phyloP scores from a whole-genome alignment of 352 stramenopile genomes.

The Phytophthora cryptogea region DNA sequence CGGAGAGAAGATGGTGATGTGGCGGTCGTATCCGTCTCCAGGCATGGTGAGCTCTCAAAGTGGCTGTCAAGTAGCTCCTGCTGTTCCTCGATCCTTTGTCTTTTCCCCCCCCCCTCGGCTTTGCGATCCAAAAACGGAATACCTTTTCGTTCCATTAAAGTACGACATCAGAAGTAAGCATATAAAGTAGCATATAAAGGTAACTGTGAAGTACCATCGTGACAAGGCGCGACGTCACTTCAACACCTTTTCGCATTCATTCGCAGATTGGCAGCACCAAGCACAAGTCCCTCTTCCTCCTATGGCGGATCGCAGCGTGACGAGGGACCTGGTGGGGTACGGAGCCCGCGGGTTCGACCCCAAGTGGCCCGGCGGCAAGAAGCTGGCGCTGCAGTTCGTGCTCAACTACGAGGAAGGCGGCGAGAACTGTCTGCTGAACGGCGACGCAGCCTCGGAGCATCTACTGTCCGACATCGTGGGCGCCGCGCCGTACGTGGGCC shows the following conservation, averaged over 20 bases:
- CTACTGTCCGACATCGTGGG: conserved; percentile 94
- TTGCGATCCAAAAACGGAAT: conserved; percentile 27
- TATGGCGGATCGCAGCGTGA: conserved; percentile 8
- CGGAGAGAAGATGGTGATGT: conserved; percentile 99
- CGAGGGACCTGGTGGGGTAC: conserved; percentile 90
- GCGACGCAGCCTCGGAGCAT: conserved; percentile 89
- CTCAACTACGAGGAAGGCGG: conserved; percentile 98
- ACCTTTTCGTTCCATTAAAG: conserved; percentile 6
- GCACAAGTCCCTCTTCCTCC: not conserved
- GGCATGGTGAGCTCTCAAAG: conserved; percentile 51
- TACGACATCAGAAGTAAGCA: conserved; percentile 5
- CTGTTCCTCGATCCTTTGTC: conserved; percentile 17
- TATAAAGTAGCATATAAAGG: not conserved
- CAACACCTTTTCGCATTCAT: conserved; percentile 12
- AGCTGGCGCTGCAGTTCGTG: conserved; percentile 94
- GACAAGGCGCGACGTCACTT: conserved; percentile 6
- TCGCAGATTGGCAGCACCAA: conserved; percentile 8
- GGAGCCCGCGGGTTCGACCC: conserved; percentile 68
- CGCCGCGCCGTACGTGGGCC: conserved; percentile 63
- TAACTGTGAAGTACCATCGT: not conserved
- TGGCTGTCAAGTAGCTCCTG: not conserved
- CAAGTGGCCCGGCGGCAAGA: conserved; percentile 83
- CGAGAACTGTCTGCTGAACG: conserved; percentile 93
- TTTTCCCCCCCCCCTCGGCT: conserved; percentile 5
- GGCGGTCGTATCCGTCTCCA: conserved; percentile 89